Conservation (phyloP, 495 filamentous ascomycete species). For the Penicillium dipodomyicola region DNA sequence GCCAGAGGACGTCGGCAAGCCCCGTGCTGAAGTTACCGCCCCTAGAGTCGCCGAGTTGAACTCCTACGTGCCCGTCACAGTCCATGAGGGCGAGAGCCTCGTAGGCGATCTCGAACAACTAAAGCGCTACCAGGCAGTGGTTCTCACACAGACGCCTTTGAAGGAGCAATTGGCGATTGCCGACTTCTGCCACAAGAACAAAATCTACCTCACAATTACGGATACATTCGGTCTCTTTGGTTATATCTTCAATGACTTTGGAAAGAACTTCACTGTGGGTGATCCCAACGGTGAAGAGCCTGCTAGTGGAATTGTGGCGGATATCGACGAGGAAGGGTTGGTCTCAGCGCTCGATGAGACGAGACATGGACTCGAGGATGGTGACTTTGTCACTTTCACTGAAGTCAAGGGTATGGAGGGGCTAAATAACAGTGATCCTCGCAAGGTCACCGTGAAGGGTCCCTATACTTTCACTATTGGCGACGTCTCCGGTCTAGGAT, state of each 20-base stretch:
- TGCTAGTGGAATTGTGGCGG: conserved; percentile 84
- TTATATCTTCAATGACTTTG: conserved; percentile 95
- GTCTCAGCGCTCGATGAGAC: conserved; percentile 96
- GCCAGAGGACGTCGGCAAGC: conserved; percentile 84
- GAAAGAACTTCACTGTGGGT: conserved; percentile 83
- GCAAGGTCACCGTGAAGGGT: conserved; percentile 88
- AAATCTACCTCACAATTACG: conserved; percentile 82
- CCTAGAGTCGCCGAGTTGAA: conserved; percentile 93
- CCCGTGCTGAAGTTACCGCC: conserved; percentile 79
- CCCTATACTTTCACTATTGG: conserved; percentile 98
- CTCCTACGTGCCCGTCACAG: conserved; percentile 84
- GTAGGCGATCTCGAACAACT: conserved; percentile 70
- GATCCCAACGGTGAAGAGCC: conserved; percentile 90
- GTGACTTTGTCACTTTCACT: conserved; percentile 91
- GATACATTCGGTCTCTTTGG: conserved; percentile 95
- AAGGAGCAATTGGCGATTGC: conserved; percentile 77
- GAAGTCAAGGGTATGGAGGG: conserved; percentile 92
- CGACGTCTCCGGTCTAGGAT: conserved; percentile 80
- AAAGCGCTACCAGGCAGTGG: conserved; percentile 85
- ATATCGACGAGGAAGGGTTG: conserved; percentile 80
- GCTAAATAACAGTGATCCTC: conserved; percentile 76
- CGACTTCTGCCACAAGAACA: conserved; percentile 89
- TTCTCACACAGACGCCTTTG: conserved; percentile 80
- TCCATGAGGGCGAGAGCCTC: conserved; percentile 65
- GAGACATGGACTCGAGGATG: conserved; percentile 92